Base-by-base conservation (phyloP, 2,329 filamentous ascomycete genomes). In the Falciphora oryzae region DNA sequence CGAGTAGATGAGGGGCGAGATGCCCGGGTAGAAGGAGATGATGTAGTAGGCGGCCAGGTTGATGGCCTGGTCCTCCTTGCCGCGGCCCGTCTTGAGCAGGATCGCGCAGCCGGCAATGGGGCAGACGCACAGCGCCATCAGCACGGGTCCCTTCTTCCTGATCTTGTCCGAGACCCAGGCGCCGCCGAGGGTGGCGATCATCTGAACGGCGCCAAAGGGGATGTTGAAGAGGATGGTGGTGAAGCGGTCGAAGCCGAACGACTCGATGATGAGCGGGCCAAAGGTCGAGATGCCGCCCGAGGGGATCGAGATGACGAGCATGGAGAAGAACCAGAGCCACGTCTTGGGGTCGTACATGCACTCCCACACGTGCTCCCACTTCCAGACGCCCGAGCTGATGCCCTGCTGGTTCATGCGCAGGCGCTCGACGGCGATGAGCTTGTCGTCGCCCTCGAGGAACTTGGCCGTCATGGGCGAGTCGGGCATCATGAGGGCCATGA, bases 1-100 rank as follows among this genome's bases (percentile, higher is more conserved):
- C 0, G 83, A 83, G 67, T 85, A 87, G 57, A 88, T 83, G 35
- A 88, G 74, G 0, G 85, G 86, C 3, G 86, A 81, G 63, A 71
- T 74, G 57, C 67, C 67, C 6, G 67, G 67, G 63, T 68, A 68
- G n/a, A 68, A 59, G 27, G 67, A 67, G 28, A 67, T 67, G 29
- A 67, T 58, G 61, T 68, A 67, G 63, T 68, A 67, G 57, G 44
- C 64, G 18, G 63, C n/a, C 8, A 88, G 73, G 4, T 82, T 81
- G 0, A 88, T 0, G 83, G 85, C 0, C 80, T 79, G 50, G 87
- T 85, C 3, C 85, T 84, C 0, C 85, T 84, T 62, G 80, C 84
- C 0, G 84, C 80, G 28, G 88, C 28, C 31, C 18, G 31, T 35
- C 29, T 50, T 29, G 16, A 62, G 60, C n/a, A 73, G 69, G 61